Base-by-base conservation (phyloP, 2,329 filamentous ascomycete genomes). In the Exophiala dermatitidis region DNA sequence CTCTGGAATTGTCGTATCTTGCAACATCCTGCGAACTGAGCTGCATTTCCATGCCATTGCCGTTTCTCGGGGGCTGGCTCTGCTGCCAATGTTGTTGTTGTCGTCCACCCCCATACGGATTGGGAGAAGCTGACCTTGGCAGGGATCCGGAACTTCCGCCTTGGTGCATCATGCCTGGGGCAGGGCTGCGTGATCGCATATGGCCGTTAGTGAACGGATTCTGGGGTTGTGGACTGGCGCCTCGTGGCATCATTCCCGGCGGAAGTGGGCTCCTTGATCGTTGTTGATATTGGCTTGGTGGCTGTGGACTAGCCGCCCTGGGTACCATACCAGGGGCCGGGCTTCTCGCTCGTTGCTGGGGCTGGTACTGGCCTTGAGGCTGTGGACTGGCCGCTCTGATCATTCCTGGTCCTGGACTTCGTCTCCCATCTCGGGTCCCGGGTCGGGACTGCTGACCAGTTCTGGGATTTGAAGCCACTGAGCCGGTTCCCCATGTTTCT, bases 11-110 rank as follows among this genome's bases (percentile, higher is more conserved):
- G 28, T 79, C 80, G 61, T 85, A 84, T 29, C 72, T 71, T 50
- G 83, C 80, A 53, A 80, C 76, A 8, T 64, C 59, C 38, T 58
- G 68, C 26, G 68, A 68, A n/a, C 75, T 82, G 32, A 88, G 74
- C 68, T 88, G 85, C 53, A 88, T 74, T 36, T 85, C 80, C 82
- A 87, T 86, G 12, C 80, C 72, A 31, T 67, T 67, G 63, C 67
- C 47, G 46, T 62, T 56, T 33, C 54, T 50, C 5, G 29, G 10
- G 12, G 28, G 28, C 10, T 53, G 46, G 3, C 6, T 52, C 33
- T 53, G 19, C 19, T 19, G 56, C 26, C 48, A 46, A 19, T 70
- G 68, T 26, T 53, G 51, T 38, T 50, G 46, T 44, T 66, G 67
- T 58, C 70, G 68, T 28, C 68, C 67, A 46, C 65, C 68, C n/a